Evolutionary conservation across 2,329 filamentous ascomycete species (phyloP).

Genomic region (Aspergillus sp.): DNA sequence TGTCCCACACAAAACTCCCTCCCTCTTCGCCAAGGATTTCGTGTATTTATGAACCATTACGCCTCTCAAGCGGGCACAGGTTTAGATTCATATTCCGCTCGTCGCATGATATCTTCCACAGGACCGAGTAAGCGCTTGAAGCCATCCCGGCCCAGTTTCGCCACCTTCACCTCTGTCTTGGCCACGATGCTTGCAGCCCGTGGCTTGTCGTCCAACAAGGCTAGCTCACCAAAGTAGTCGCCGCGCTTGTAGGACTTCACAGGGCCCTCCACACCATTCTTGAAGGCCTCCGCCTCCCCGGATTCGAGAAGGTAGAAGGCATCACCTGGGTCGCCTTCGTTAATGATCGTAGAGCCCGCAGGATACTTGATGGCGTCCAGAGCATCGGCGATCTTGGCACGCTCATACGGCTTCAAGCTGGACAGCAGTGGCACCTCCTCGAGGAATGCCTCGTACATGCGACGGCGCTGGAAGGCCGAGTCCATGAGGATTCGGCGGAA

Average conservation of each 20-base stretch:
- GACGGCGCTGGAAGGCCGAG: conserved; percentile 89
- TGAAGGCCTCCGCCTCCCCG: conserved; percentile 84
- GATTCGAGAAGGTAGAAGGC: conserved; percentile 89
- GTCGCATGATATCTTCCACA: conserved; percentile 90
- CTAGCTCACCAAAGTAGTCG: conserved; percentile 96
- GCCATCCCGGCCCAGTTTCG: conserved; percentile 85
- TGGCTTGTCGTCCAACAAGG: conserved; percentile 88
- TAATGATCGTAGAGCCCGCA: conserved; percentile 79
- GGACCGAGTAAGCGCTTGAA: conserved; percentile 92
- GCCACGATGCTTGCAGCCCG: conserved; percentile 86
- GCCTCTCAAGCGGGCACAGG: conserved; percentile 28
- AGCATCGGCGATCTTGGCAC: conserved; percentile 95
- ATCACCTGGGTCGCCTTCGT: conserved; percentile 85
- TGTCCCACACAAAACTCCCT: conserved; percentile 7
- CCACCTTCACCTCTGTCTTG: conserved; percentile 86
- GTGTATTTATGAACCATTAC: conserved; percentile 13
- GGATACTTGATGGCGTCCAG: conserved; percentile 87
- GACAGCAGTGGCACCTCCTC: conserved; percentile 87
- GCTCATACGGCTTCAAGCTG: conserved; percentile 84
- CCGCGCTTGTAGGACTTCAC: conserved; percentile 86
- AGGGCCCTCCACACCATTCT: conserved; percentile 67
- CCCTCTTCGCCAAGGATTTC: conserved; percentile 8
- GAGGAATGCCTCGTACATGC: conserved; percentile 96
- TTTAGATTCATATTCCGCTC: conserved; percentile 51
- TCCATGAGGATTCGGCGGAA: conserved; percentile 99